Conservation (phyloP, 495 filamentous ascomycete species). For the Aspergillus bridgeri region DNA sequence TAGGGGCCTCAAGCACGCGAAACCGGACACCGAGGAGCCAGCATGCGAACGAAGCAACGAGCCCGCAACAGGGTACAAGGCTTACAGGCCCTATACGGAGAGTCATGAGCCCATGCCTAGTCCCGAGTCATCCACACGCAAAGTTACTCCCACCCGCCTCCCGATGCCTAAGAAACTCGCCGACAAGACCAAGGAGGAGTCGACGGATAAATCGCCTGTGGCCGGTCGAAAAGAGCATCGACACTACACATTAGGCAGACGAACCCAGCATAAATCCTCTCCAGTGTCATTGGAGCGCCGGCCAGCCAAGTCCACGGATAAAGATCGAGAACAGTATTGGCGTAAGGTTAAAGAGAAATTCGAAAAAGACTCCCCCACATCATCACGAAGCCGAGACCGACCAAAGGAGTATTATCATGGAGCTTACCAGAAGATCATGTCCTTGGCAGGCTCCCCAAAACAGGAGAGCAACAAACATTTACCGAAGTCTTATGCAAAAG, state of each 20-base stretch:
- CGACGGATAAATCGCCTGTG: not conserved
- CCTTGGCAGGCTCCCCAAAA: slow-evolving; percentile 17
- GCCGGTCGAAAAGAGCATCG: slow-evolving; percentile 3
- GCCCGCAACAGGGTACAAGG: not conserved
- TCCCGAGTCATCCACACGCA: slow-evolving; percentile 12
- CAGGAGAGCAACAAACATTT: slow-evolving; percentile 18
- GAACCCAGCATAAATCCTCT: slow-evolving; percentile 3
- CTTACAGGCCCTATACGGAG: not conserved
- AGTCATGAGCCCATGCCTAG: not conserved
- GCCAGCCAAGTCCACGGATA: slow-evolving; percentile 18
- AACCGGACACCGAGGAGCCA: not conserved
- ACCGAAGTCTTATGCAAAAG: slow-evolving; percentile 11
- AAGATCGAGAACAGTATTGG: slow-evolving; percentile 32
- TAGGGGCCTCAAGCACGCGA: slow-evolving; percentile 9
- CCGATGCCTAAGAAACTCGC: slow-evolving; percentile 25
- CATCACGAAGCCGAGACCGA: slow-evolving; percentile 22
- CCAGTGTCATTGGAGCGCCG: slow-evolving; percentile 16
- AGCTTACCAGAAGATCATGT: slow-evolving; percentile 23
- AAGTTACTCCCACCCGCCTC: slow-evolving; percentile 31
- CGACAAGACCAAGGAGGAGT: slow-evolving; percentile 19
- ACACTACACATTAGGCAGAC: not conserved
- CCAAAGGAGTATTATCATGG: slow-evolving; percentile 20
- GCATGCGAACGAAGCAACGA: not conserved
- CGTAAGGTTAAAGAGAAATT: slow-evolving; percentile 29
- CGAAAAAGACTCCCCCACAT: slow-evolving; percentile 28